Conservation (phyloP, 148 eudicot species). For the Vaccinium macrocarpon region DNA sequence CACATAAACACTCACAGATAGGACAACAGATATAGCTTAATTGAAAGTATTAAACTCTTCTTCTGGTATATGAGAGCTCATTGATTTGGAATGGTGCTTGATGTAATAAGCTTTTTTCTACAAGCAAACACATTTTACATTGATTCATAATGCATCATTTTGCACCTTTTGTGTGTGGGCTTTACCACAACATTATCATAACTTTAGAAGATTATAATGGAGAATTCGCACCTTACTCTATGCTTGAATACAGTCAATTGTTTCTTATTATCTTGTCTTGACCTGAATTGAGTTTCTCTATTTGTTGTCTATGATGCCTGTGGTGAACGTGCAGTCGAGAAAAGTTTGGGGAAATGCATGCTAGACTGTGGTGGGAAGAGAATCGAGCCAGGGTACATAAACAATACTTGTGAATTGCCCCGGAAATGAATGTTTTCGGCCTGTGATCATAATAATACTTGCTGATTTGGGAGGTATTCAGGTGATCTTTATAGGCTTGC, state of each 20-base stretch:
- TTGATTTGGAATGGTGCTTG: background rate
- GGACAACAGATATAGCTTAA: background rate
- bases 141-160: background rate
- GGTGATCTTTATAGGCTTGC: background rate
- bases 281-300: background rate
- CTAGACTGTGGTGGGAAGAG: slow-evolving; percentile 97
- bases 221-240: background rate
- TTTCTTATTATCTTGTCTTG: background rate
- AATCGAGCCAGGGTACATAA: slow-evolving; percentile 85
- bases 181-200: background rate
- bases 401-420: slow-evolving; percentile 56
- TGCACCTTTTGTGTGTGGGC: background rate
- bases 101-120: too few relatives aligned
- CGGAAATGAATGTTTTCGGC: background rate
- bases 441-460: background rate
- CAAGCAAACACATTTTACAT: background rate
- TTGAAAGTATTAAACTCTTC: background rate
- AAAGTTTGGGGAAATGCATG: slow-evolving; percentile 88
- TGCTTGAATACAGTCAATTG: background rate
- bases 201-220: background rate
- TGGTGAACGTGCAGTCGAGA: slow-evolving; percentile 66
- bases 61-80: background rate
- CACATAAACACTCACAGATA: background rate
- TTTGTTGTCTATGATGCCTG: background rate
- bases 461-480: slow-evolving; percentile 10